phyloP scores from a whole-genome alignment of 148 eudicot genomes.

The Silene uniflora region DNA sequence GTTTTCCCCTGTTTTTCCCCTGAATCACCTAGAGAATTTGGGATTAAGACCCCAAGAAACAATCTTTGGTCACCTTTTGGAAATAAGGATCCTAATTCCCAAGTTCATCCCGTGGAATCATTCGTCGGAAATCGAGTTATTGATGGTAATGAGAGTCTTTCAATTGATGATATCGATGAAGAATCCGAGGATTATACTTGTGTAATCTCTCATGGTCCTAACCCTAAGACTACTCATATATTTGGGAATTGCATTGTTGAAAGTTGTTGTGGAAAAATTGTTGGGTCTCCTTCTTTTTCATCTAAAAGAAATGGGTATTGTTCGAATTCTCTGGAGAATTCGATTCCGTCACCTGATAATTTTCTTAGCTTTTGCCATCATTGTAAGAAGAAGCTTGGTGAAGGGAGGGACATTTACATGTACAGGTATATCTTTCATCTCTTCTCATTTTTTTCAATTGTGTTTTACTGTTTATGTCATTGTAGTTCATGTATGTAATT shows the following conservation, averaged over 20 bases:
- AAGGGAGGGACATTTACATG: conserved; percentile 69
- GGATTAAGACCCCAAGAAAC: conserved; percentile 56
- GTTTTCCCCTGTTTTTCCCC: conserved; percentile 36
- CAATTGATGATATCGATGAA: conserved; percentile 75
- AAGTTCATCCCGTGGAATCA: conserved; percentile 23
- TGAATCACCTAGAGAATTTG: conserved; percentile 67
- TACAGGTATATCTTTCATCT: conserved; percentile 46
- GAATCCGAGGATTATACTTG: conserved; percentile 91
- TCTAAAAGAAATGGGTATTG: conserved; percentile 26
- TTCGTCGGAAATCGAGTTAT: background rate
- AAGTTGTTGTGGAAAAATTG: conserved; percentile 43
- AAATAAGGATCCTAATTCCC: conserved; percentile 7
- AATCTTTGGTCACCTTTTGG: conserved; percentile 19
- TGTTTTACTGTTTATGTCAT: too few species aligned
- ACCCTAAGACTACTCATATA: conserved; percentile 79
- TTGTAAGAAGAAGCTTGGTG: conserved; percentile 65
- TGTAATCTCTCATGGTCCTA: conserved; percentile 89
- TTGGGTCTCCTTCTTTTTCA: conserved; percentile 28
- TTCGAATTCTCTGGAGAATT: conserved; percentile 18
- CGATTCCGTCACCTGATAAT: conserved; percentile 27
- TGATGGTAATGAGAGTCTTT: conserved; percentile 2
- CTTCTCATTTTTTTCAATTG: background rate
- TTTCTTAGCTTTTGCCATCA: conserved; percentile 67
- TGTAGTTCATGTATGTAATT: background rate
- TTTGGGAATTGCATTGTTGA: conserved; percentile 75